phyloP scores from a whole-genome alignment of 2,329 filamentous ascomycete species.

The Fusarium sp. region DNA sequence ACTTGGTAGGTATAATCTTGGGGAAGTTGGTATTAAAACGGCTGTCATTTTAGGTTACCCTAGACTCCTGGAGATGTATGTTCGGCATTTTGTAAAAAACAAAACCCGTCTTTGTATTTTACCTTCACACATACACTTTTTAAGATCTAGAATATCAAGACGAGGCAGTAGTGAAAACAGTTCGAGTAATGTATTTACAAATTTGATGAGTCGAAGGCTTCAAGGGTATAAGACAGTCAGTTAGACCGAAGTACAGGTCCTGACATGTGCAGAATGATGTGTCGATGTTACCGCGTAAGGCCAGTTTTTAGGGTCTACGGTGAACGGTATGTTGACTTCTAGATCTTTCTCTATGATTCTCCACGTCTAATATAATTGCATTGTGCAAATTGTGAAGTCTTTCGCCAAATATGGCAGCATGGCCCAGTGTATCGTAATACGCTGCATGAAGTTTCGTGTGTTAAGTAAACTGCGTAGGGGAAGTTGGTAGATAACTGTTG shows the following conservation, averaged over 20 bases:
- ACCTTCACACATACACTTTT: no score
- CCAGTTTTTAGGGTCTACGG: accelerated
- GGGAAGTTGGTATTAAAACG: background rate
- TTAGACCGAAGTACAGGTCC: no score
- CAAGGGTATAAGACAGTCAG: no score
- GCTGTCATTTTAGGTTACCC: background rate
- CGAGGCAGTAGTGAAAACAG: background rate
- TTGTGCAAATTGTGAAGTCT: background rate
- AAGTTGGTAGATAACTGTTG: background rate
- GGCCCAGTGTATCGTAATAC: no score
- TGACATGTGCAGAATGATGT: background rate
- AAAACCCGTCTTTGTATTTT: no score
- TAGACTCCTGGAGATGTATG: background rate
- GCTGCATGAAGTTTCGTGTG: background rate
- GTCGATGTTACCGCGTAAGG: background rate
- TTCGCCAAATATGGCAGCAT: no score
- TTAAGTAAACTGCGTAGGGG: background rate
- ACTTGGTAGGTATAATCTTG: background rate
- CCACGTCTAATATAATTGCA: background rate
- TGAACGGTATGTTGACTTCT: background rate
- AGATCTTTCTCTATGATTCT: no score
- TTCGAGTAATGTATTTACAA: no score
- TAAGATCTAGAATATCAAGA: background rate
- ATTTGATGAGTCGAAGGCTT: background rate
- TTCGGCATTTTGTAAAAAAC: background rate